A percentile compares a stretch with the other conserved stretches of the same genome.
Evolutionary conservation across 805 yeast species (phyloP).

Genomic region (Starmerella stigmatis): DNA sequence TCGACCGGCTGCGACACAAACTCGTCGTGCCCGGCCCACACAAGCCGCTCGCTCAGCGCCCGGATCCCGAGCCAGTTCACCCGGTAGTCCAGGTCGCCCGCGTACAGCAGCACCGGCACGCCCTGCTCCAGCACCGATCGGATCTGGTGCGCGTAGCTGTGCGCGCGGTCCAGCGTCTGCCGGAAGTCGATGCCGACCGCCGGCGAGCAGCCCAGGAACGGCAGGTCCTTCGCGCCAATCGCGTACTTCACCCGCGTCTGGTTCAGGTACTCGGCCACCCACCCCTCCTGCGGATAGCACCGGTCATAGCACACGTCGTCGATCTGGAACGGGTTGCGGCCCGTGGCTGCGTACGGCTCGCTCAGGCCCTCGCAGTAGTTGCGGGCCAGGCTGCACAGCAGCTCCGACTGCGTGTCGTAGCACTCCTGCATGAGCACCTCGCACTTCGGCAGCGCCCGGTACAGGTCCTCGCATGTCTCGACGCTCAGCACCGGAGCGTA

Average conservation of each 20-base stretch:
- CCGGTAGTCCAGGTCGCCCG: conserved; percentile 92
- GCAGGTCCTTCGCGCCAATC: conserved; percentile 77
- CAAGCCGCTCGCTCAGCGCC: conserved; percentile 66
- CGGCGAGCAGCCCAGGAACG: conserved; percentile 50
- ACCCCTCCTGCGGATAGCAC: conserved; percentile 68
- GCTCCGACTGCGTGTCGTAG: conserved; percentile 58
- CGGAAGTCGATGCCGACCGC: conserved; percentile 71
- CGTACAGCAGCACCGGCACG: conserved; percentile 76
- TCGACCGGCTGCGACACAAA: conserved; percentile 36
- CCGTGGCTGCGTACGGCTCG: conserved; percentile 74
- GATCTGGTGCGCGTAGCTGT: conserved; percentile 67
- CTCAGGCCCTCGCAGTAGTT: conserved; percentile 68
- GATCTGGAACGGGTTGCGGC: conserved; percentile 82
- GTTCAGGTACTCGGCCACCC: conserved; percentile 71
- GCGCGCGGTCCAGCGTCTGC: conserved; percentile 87
- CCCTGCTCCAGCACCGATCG: conserved; percentile 58
- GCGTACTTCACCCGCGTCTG: conserved; percentile 61
- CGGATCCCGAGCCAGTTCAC: conserved; percentile 92
- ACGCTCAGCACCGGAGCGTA: conserved; percentile 55
- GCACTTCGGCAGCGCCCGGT: conserved; percentile 39
- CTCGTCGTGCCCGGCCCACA: conserved; percentile 49
- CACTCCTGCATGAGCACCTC: conserved; percentile 57
- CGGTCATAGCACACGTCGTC: conserved; percentile 52
- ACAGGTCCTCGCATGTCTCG: conserved; percentile 60
- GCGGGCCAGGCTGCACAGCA: conserved; percentile 81